phyloP scores from a whole-genome alignment of 176 grass and related monocot genomes.

The Thinopyrum elongatum region DNA sequence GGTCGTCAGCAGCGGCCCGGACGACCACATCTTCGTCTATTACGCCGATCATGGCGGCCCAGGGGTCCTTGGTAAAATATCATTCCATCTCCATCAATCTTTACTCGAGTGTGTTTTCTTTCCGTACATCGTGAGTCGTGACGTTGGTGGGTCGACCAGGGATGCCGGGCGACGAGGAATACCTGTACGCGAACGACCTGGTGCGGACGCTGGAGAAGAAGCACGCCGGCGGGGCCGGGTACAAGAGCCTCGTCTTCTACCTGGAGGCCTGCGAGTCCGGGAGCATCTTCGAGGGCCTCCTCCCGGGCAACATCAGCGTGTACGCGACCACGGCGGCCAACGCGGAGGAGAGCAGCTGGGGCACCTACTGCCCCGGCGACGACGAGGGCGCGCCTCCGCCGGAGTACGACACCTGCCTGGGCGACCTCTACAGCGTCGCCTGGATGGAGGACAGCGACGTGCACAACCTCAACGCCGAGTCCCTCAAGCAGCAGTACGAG shows the following conservation, averaged over 20 bases:
- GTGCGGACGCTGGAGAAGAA: conserved; percentile 51
- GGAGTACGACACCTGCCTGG: conserved; percentile 79
- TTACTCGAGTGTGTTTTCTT: neutral
- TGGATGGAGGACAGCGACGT: conserved; percentile 44
- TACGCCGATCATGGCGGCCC: neutral
- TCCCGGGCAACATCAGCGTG: conserved; percentile 54
- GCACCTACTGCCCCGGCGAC: conserved; percentile 84
- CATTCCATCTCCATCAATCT: neutral
- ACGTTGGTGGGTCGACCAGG: conserved; percentile 24
- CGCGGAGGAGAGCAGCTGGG: conserved; percentile 90
- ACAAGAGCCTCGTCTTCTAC: conserved; percentile 79
- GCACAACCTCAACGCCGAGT: conserved; percentile 51
- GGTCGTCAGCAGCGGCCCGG: conserved; percentile 64
- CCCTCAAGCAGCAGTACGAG: conserved; percentile 66
- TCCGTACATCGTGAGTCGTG: neutral
- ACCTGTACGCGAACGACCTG: conserved; percentile 81
- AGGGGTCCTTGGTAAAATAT: conserved; percentile 1
- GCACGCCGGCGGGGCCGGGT: conserved; percentile 41
- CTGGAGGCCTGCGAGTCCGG: conserved; percentile 95
- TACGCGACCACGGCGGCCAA: conserved; percentile 91
- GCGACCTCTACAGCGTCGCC: conserved; percentile 83
- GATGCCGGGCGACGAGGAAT: conserved; percentile 63
- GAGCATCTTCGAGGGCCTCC: conserved; percentile 79
- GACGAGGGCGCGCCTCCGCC: conserved; percentile 32
- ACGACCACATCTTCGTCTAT: conserved; percentile 4